Evolutionary conservation across 2,329 filamentous ascomycete genomes (phyloP).

Genomic region (Hirsutella minnesotensis): DNA sequence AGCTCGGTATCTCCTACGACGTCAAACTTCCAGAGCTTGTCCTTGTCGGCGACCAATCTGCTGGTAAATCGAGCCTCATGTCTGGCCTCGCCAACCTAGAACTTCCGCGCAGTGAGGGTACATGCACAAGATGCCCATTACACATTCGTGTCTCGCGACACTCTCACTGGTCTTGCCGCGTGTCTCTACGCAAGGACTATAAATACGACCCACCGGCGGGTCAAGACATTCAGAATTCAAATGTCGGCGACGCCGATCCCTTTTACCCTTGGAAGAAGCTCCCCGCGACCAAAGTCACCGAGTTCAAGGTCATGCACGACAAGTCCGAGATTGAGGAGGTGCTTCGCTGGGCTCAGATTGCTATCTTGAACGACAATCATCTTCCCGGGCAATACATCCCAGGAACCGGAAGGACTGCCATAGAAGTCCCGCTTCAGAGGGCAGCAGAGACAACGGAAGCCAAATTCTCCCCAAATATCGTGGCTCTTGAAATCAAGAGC

Average conservation of each 20-base stretch:
- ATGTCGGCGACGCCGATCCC: conserved; percentile 36
- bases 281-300: conserved; percentile 28
- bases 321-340: conserved; percentile 53
- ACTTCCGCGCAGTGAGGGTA: conserved; percentile 57
- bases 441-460: conserved; percentile 37
- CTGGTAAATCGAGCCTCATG: conserved; percentile 65
- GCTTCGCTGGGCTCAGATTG: conserved; percentile 64
- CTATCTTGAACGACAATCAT: conserved; percentile 56
- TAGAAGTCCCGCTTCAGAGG: conserved; percentile 19
- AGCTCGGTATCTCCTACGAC: conserved; percentile 60
- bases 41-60: conserved; percentile 73
- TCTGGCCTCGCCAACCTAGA: conserved; percentile 58
- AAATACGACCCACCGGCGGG: conserved; percentile 32
- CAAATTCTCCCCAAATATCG: conserved; percentile 72
- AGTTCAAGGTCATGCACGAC: conserved; percentile 53
- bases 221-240: conserved; percentile 27
- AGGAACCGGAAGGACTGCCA: conserved; percentile 27
- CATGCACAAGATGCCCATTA: conserved; percentile 71
- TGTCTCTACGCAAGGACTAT: conserved; percentile 57
- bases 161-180: conserved; percentile 53
- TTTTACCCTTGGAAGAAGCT: conserved; percentile 56
- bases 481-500: conserved; percentile 63
- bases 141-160: conserved; percentile 59
- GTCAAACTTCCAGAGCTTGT: conserved; percentile 68
- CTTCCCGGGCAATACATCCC: conserved; percentile 43